Percentiles rank a stretch among this genome's conserved stretches.
These are phyloP conservation scores for Acanthamoeba triangularis DNA, from an alignment of 208 protist species.

Conservation along the genomic window DNA sequence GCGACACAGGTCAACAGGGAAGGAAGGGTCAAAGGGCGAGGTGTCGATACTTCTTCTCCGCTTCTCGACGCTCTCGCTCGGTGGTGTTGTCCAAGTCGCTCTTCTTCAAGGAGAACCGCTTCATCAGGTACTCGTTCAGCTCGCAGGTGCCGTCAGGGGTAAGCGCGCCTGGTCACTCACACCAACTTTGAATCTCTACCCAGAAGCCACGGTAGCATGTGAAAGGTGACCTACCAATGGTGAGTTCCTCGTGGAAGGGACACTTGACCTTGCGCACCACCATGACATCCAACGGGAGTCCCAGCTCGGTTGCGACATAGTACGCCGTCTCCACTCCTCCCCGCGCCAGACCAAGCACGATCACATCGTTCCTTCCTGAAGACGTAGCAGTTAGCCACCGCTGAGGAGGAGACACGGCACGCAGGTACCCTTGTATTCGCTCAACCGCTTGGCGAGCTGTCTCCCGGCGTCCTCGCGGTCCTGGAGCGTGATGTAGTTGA, in stretches of 20 bases:
- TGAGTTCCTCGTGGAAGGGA: slow-evolving; percentile 19
- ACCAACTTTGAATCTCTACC: too few species aligned
- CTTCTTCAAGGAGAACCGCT: not conserved
- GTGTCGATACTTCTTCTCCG: not conserved
- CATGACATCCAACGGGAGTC: not conserved
- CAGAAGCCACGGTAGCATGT: too few species aligned
- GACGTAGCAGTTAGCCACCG: too few species aligned
- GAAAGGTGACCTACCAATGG: too few species aligned
- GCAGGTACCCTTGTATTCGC: not conserved
- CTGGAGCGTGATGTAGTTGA: not conserved
- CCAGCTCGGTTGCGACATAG: not conserved
- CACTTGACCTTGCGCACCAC: slow-evolving; percentile 9
- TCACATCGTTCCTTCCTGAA: not conserved
- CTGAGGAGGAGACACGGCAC: too few species aligned
- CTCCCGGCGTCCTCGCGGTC: not conserved
- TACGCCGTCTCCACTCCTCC: not conserved
- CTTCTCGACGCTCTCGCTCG: slow-evolving; percentile 13
- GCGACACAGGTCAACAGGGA: not conserved
- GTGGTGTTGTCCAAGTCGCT: slow-evolving; percentile 11
- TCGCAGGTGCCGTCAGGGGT: not conserved
- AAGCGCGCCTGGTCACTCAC: not conserved
- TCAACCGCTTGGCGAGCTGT: not conserved
- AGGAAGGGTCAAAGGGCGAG: too few species aligned
- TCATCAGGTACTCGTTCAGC: slow-evolving; percentile 8
- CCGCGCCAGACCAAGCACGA: not conserved